A percentile compares a stretch with the other conserved stretches of the same genome.
phyloP scores from a whole-genome alignment of 345 rosid genomes.

The Corymbia maculata region DNA sequence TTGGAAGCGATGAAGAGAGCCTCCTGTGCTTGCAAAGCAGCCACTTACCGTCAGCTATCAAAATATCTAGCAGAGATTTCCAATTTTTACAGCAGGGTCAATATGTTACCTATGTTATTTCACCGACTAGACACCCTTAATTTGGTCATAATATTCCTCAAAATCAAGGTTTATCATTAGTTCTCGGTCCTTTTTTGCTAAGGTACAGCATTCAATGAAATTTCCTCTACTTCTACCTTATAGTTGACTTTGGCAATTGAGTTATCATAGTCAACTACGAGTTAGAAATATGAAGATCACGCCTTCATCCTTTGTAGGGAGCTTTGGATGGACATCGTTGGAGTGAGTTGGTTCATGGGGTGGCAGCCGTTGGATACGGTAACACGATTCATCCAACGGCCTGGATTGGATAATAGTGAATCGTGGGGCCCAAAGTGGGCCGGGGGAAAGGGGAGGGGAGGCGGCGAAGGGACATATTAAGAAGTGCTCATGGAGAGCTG shows the following conservation, averaged over 20 bases:
- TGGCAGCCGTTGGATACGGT: not conserved
- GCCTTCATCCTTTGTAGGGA: not conserved
- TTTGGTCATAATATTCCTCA: not conserved
- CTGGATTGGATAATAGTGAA: not conserved
- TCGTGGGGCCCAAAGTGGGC: not conserved
- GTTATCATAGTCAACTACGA: no score
- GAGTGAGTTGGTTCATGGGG: not conserved
- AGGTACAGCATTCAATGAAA: no score
- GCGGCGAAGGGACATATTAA: no score
- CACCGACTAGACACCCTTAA: not conserved
- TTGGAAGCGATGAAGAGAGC: constrained; percentile 32
- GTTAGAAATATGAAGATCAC: not conserved
- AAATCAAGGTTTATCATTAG: not conserved
- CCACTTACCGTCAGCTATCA: constrained; percentile 5
- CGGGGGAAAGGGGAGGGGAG: no score
- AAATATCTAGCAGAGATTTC: constrained; percentile 39
- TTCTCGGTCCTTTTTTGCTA: not conserved
- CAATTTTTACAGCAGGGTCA: constrained; percentile 50
- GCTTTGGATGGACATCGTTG: not conserved
- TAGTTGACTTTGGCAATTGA: no score
- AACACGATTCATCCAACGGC: constrained; percentile 7
- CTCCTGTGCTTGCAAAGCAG: constrained; percentile 44
- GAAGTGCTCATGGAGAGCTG: no score
- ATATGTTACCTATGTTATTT: not conserved
- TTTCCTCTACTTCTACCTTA: no score